phyloP scores from a whole-genome alignment of 345 rosid genomes.

The Eucalyptus globulus region DNA sequence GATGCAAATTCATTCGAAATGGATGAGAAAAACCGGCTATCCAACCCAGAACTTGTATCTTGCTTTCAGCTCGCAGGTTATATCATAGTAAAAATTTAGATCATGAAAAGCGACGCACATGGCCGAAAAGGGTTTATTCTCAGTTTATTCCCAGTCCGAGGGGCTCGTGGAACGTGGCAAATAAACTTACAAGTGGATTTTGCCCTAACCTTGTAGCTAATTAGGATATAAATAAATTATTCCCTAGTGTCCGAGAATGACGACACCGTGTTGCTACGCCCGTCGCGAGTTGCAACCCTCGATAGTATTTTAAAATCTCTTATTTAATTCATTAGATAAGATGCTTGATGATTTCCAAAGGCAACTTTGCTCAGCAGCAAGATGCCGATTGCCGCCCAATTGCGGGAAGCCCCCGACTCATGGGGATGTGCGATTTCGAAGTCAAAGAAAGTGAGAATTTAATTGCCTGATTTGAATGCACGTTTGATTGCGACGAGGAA shows the following conservation, averaged over 20 bases:
- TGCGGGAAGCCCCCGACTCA: neutral
- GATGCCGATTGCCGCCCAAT: neutral
- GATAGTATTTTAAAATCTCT: neutral
- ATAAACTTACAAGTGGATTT: neutral
- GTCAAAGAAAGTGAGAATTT: neutral
- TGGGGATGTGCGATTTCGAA: neutral
- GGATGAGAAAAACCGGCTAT: too few species aligned
- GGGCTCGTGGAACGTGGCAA: neutral
- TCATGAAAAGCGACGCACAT: neutral
- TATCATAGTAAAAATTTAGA: neutral
- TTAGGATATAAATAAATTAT: neutral
- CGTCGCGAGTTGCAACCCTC: neutral
- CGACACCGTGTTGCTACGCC: neutral
- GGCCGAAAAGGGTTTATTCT: neutral
- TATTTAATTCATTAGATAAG: neutral
- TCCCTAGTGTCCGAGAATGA: neutral
- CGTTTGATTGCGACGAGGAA: neutral
- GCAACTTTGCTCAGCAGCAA: neutral
- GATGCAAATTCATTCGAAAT: too few species aligned
- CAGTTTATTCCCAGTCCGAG: neutral
- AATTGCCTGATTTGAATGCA: neutral
- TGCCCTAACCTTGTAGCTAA: neutral
- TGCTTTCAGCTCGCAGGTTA: rapidly evolving
- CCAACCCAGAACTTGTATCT: neutral
- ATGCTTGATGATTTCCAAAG: neutral